Evolutionary conservation across 1,139 yeast species (phyloP).

Genomic region (Protomyces gravidus): DNA sequence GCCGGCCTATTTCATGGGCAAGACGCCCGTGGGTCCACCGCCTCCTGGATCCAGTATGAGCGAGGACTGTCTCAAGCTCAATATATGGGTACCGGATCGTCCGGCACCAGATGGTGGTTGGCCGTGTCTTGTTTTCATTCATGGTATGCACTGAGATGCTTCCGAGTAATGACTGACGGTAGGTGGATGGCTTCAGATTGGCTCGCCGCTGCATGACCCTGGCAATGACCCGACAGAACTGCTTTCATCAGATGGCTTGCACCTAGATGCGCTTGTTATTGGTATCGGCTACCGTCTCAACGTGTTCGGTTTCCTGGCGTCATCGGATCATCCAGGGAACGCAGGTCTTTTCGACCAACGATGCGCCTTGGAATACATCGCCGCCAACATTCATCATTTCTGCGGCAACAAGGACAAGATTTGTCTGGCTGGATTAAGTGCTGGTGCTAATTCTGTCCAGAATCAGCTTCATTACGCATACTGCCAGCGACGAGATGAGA

Average conservation of each 20-base stretch:
- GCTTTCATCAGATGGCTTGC: slow-evolving; percentile 36
- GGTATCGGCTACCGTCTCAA: slow-evolving; percentile 45
- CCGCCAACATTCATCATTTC: slow-evolving; percentile 39
- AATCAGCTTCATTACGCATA: slow-evolving; percentile 40
- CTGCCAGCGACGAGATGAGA: slow-evolving; percentile 34
- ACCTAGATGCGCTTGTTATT: slow-evolving; percentile 42
- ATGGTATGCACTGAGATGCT: slow-evolving; percentile 43
- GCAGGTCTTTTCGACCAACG: slow-evolving; percentile 43
- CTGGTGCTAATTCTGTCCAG: slow-evolving; percentile 36
- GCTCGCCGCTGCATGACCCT: slow-evolving; percentile 40
- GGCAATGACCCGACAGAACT: slow-evolving; percentile 38
- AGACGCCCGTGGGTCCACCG: slow-evolving; percentile 6
- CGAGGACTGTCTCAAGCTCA: slow-evolving; percentile 38
- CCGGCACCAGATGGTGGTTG: slow-evolving; percentile 42
- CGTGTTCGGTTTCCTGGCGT: slow-evolving; percentile 45
- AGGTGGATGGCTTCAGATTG: slow-evolving; percentile 40
- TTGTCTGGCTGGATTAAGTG: slow-evolving; percentile 44
- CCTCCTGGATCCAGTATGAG: not conserved
- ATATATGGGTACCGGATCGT: slow-evolving; percentile 46
- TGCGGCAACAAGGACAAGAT: slow-evolving; percentile 44
- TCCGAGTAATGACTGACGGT: not conserved
- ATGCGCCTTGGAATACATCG: slow-evolving; percentile 24
- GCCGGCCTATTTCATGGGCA: slow-evolving; percentile 35
- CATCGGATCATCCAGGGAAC: slow-evolving; percentile 40
- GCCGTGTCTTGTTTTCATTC: slow-evolving; percentile 46